Evolutionary conservation across 306 rosid genomes (phyloP), one percentile per base, ranked within the genome.

Genomic region (Ormosia semicastrata): DNA sequence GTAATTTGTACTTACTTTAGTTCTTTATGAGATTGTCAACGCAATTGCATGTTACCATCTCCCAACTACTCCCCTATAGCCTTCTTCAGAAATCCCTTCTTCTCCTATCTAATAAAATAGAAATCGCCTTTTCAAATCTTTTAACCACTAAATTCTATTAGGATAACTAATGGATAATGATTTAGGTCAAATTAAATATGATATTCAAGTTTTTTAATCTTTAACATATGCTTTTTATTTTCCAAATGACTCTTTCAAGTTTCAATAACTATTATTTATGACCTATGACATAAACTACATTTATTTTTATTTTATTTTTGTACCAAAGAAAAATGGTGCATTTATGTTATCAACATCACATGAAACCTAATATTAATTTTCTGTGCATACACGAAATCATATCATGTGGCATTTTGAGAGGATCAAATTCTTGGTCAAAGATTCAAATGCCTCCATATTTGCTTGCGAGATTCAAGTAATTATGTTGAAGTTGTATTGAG

Each of bases 401-500:
- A 54, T 69, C 70, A 57, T 43, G 62, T 41, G 76, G 10, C 69
- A 68, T 36, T 18, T 52, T 57, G 60, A 68, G 47, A 79, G 33
- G 13, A 78, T 54, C 66, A 29, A 68, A 46, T 44, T 34, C 66
- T 12, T 10, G 29, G 59, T 81, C 84, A 72, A 73, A 52, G 37
- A 52, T 57, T 13, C 49, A 62, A 71, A 34, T 4, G 12, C 33
- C 33, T 71, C 71, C 63, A 32, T 66, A 40, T 69, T 70, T 60
- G 63, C 67, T 57, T 79, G 77, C 62, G 29, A 79, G 41, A 70
- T 70, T 79, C 52, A 57, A 70, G 71, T 46, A 59, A 59, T 47
- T 46, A n/a, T 43, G 37, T 2, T 56, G 60, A 41, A 78, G 36
- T 67, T 78, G 36, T 13, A 17, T n/a, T 62, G 62, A 47, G 39